A percentile compares a stretch with the other conserved stretches of the same genome.
phyloP scores from a whole-genome alignment of 1,284 basidiomycete genomes.

The Microbotryomycetes sp. region DNA sequence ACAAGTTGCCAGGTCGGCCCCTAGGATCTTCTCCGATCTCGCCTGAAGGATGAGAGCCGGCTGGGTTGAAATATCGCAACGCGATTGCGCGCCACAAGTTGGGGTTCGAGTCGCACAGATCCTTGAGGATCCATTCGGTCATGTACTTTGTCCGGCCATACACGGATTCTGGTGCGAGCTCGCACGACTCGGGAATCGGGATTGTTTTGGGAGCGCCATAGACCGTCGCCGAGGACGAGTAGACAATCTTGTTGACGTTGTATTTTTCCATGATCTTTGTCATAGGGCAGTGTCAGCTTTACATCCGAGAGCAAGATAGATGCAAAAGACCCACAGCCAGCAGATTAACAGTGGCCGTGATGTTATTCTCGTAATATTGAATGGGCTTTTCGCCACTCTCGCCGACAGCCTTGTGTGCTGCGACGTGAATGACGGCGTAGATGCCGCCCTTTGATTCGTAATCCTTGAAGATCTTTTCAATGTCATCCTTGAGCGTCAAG shows the following conservation, averaged over 20 bases:
- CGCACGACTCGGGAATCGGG: conserved; percentile 89
- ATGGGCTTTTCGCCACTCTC: conserved; percentile 93
- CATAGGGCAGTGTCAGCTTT: background rate
- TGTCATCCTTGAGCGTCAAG: conserved; percentile 61
- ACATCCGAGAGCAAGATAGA: conserved; percentile 21
- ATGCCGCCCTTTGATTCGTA: conserved; percentile 72
- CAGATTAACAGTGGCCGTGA: conserved; percentile 71
- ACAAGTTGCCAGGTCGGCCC: conserved; percentile 88
- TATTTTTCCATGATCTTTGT: conserved; percentile 72
- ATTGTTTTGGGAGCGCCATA: conserved; percentile 89
- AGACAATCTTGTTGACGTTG: conserved; percentile 78
- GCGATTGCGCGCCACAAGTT: conserved; percentile 70
- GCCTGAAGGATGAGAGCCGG: conserved; percentile 80
- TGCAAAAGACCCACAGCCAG: conserved; percentile 47
- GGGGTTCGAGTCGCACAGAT: conserved; percentile 72
- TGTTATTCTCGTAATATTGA: conserved; percentile 87
- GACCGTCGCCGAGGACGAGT: conserved; percentile 98
- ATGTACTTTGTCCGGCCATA: conserved; percentile 96
- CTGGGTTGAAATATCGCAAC: conserved; percentile 82
- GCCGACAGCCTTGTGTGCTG: conserved; percentile 96
- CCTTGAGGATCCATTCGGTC: conserved; percentile 83
- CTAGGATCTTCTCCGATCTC: conserved; percentile 91
- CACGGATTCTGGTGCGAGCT: conserved; percentile 79
- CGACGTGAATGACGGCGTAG: conserved; percentile 94
- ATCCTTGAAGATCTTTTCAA: conserved; percentile 60